A percentile compares a stretch with the other conserved stretches of the same genome.
phyloP scores from a whole-genome alignment of 768 basidiomycete species.

The Pluteus cervinus region DNA sequence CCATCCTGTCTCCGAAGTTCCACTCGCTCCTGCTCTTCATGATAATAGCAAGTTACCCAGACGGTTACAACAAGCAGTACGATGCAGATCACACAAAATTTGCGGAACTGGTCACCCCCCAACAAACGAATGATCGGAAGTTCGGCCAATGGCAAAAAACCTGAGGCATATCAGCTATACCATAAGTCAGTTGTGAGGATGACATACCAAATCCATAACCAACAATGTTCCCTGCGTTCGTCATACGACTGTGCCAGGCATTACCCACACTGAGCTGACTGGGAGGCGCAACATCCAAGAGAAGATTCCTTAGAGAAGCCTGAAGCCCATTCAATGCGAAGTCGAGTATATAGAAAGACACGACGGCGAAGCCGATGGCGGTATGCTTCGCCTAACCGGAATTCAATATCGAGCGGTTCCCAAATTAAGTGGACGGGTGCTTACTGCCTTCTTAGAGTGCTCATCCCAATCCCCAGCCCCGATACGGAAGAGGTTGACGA shows the following conservation, averaged over 20 bases:
- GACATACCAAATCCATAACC: conserved; percentile 84
- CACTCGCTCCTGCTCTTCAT: conserved; percentile 71
- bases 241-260: conserved; percentile 97
- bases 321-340: conserved; percentile 97
- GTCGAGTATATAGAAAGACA: conserved; percentile 90
- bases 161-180: conserved; percentile 25
- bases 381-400: conserved; percentile 50
- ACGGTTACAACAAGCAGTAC: conserved; percentile 76
- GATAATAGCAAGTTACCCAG: conserved; percentile 81
- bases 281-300: conserved; percentile 85
- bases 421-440: conserved; percentile 13
- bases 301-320: conserved; percentile 88
- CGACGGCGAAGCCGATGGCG: conserved; percentile 81
- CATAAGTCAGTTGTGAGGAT: background rate
- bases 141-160: conserved; percentile 82
- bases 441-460: conserved; percentile 52
- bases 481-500: conserved; percentile 72
- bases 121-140: conserved; percentile 74
- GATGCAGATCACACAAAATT: conserved; percentile 87
- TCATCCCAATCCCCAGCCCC: conserved; percentile 89
- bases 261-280: conserved; percentile 90
- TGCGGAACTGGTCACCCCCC: conserved; percentile 92
- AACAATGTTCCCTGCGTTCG: conserved; percentile 93
- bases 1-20: conserved; percentile 31
- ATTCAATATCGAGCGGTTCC: background rate